Conservation (phyloP, 208 protist species). For the Trypanosoma melophagium region DNA sequence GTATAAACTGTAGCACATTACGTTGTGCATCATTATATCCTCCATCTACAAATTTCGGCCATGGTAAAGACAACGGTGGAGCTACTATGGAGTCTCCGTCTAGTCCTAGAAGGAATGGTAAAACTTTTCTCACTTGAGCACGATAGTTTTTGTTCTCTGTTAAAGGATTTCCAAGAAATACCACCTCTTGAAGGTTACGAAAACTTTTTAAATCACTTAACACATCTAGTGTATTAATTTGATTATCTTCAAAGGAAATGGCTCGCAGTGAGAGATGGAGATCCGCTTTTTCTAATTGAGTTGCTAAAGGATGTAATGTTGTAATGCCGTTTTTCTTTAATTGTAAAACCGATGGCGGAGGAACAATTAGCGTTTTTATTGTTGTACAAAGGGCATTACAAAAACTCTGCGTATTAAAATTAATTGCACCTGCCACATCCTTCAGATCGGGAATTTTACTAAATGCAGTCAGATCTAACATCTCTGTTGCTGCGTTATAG, state of each 20-base stretch:
- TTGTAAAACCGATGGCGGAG: conserved; percentile 58
- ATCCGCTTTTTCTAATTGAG: conserved; percentile 57
- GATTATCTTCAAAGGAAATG: conserved; percentile 67
- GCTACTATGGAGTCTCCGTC: conserved; percentile 51
- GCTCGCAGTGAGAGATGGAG: conserved; percentile 60
- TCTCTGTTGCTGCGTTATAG: conserved; percentile 46
- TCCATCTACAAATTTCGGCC: conserved; percentile 50
- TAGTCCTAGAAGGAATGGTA: conserved; percentile 71
- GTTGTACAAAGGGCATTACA: conserved; percentile 73
- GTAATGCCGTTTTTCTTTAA: conserved; percentile 70
- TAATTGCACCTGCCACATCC: conserved; percentile 58
- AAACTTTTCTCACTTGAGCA: conserved; percentile 41
- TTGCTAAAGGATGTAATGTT: conserved; percentile 52
- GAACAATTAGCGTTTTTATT: conserved; percentile 62
- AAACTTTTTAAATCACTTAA: conserved; percentile 64
- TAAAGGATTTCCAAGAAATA: conserved; percentile 70
- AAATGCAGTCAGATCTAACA: conserved; percentile 68
- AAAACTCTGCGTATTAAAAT: conserved; percentile 84
- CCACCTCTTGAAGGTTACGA: conserved; percentile 57
- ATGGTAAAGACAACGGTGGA: conserved; percentile 68
- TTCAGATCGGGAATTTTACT: conserved; percentile 48
- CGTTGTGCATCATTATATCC: conserved; percentile 32
- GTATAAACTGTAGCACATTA: conserved; percentile 72
- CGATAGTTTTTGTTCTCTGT: conserved; percentile 54
- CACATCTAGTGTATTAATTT: conserved; percentile 46